A percentile compares a stretch with the other conserved stretches of the same genome.
Evolutionary conservation across 805 yeast genomes (phyloP).

Genomic region (Lipomyces sp.): DNA sequence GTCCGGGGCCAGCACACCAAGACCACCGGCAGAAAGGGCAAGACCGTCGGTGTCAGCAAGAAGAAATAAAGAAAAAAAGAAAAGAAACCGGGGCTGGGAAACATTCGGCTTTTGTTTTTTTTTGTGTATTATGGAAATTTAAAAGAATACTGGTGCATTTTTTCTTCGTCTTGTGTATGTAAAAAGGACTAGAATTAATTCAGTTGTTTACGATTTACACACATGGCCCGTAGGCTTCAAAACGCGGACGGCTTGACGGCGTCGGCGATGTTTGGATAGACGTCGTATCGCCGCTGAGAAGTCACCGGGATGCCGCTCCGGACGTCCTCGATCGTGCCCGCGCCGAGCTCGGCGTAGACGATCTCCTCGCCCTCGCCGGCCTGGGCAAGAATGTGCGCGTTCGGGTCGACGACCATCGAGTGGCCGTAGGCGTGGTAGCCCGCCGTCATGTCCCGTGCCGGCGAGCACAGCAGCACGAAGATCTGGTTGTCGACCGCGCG

Average conservation of each 20-base stretch:
- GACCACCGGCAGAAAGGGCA: slow-evolving; percentile 97
- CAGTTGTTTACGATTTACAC: not conserved
- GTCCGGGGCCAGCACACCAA: slow-evolving; percentile 99
- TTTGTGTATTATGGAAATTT: slow-evolving; percentile 19
- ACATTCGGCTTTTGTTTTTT: not conserved
- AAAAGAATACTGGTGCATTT: slow-evolving; percentile 5
- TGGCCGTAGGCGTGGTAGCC: slow-evolving; percentile 87
- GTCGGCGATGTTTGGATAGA: slow-evolving; percentile 47
- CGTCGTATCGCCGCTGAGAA: slow-evolving; percentile 67
- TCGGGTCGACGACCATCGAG: slow-evolving; percentile 82
- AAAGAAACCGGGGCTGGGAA: no score
- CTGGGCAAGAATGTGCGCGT: slow-evolving; percentile 76
- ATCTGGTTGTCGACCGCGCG: slow-evolving; percentile 87
- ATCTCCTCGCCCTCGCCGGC: slow-evolving; percentile 79
- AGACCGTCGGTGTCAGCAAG: slow-evolving; percentile 49
- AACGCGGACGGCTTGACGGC: slow-evolving; percentile 11
- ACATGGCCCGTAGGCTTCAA: not conserved
- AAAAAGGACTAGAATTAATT: not conserved
- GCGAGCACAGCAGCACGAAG: slow-evolving; percentile 86
- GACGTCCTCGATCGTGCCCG: slow-evolving; percentile 52
- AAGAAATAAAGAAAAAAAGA: slow-evolving; percentile 40
- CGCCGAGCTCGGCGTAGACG: slow-evolving; percentile 69
- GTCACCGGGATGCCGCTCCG: slow-evolving; percentile 69
- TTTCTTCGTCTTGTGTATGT: slow-evolving; percentile 7
- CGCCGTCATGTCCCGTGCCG: slow-evolving; percentile 86